These are phyloP conservation scores for Blastobotrys arbuscula DNA, from an alignment of 1,139 yeast genomes.

Conservation along the genomic window DNA sequence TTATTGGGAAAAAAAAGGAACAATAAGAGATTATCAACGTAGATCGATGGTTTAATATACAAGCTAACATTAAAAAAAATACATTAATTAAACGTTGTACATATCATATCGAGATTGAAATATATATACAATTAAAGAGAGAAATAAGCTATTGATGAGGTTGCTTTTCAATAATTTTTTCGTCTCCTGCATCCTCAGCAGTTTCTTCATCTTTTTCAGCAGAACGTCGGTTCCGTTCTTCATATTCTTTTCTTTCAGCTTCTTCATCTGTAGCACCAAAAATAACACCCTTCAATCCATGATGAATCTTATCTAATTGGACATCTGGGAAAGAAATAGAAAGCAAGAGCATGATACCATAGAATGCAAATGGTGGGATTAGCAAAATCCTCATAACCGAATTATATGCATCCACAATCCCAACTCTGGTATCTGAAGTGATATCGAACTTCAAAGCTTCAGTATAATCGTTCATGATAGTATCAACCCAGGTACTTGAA, in stretches of 20 bases:
- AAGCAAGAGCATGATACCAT: conserved; percentile 14
- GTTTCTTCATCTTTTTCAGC: not conserved
- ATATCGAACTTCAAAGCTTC: conserved; percentile 12
- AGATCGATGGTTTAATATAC: no score
- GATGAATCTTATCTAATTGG: conserved; percentile 8
- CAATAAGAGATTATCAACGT: no score
- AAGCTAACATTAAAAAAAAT: no score
- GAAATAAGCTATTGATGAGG: no score
- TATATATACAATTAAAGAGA: no score
- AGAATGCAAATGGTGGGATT: conserved; percentile 15
- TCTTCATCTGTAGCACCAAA: conserved; percentile 33
- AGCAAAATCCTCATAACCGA: conserved; percentile 15
- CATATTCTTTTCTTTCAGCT: not conserved
- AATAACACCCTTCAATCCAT: conserved; percentile 9
- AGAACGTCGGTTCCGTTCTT: not conserved
- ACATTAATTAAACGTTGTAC: no score
- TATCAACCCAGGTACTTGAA: conserved; percentile 9
- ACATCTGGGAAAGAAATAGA: conserved; percentile 12
- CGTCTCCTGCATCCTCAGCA: not conserved
- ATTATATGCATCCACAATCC: conserved; percentile 14
- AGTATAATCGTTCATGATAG: conserved; percentile 15
- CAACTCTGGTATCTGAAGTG: conserved; percentile 13
- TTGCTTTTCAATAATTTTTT: no score
- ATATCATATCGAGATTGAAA: no score
- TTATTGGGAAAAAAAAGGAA: no score